Conservation (phyloP, 2,329 filamentous ascomycete genomes). For the Fonsecaea monophora region DNA sequence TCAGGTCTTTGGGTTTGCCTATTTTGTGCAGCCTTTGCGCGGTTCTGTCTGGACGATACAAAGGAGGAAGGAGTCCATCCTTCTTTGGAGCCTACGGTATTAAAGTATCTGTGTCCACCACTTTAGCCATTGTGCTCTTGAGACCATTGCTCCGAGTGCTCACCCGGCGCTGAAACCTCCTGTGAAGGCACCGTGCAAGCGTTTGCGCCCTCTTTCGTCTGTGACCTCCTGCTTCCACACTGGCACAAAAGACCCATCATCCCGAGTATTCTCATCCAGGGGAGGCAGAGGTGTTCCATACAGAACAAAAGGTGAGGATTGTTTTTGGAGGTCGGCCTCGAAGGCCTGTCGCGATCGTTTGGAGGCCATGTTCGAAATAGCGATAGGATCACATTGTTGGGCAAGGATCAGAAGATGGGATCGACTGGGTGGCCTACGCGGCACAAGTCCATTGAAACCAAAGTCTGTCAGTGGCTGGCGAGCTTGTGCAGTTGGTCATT, state of each 20-base stretch:
- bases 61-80: constrained; percentile 95
- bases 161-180: constrained; percentile 96
- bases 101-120: constrained; percentile 76
- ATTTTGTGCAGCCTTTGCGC: constrained; percentile 70
- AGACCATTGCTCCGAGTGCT: constrained; percentile 49
- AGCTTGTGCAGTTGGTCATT: neutral
- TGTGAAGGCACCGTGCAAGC: constrained; percentile 94
- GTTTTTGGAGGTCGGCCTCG: constrained; percentile 73
- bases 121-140: constrained; percentile 46
- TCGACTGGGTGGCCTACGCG: neutral
- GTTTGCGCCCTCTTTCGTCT: constrained; percentile 87
- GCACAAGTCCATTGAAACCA: neutral
- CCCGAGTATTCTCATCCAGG: constrained; percentile 74
- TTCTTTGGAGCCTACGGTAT: constrained; percentile 97
- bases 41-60: constrained; percentile 83
- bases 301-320: constrained; percentile 74
- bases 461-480: neutral
- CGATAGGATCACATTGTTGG: neutral
- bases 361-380: constrained; percentile 66
- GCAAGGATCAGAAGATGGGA: neutral
- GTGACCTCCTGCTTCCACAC: constrained; percentile 99
- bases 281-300: constrained; percentile 87
- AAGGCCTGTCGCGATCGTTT: constrained; percentile 82
- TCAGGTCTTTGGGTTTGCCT: constrained; percentile 69
- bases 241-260: constrained; percentile 90